Percentiles rank a stretch among this genome's conserved stretches.
These are phyloP conservation scores for Verticillium dahliae DNA, from an alignment of 2,329 filamentous ascomycete species.

Conservation along the genomic window DNA sequence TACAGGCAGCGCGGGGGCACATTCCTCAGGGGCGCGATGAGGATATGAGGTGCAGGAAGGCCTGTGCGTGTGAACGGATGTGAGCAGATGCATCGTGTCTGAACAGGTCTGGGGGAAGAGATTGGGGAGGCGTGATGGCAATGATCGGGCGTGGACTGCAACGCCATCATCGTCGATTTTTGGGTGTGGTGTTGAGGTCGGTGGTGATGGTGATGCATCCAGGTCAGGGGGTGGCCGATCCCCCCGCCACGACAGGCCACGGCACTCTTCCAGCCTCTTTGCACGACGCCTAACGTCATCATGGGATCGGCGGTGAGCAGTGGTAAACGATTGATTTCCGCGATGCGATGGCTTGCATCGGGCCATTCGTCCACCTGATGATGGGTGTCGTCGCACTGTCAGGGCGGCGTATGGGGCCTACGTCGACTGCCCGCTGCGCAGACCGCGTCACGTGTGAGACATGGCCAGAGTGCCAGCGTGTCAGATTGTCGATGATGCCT, in stretches of 20 bases:
- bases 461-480: too few species aligned
- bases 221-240: neutral
- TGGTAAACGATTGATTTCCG: neutral
- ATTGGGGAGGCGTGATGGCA: neutral
- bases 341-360: neutral
- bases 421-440: too few species aligned
- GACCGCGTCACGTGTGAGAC: too few species aligned
- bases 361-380: neutral
- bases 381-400: neutral
- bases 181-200: neutral
- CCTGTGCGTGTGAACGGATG: neutral
- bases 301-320: neutral
- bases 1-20: constrained; percentile 1
- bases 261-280: neutral
- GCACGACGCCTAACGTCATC: neutral
- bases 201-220: neutral
- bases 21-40: neutral
- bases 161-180: neutral
- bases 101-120: neutral
- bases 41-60: neutral
- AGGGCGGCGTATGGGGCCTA: too few species aligned
- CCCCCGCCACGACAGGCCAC: neutral
- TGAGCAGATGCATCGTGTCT: neutral
- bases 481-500: too few species aligned
- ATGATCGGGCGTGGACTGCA: neutral